Evolutionary conservation across 768 basidiomycete species (phyloP), one percentile per base, ranked within the genome.

Genomic region (Tylopilus balloui): DNA sequence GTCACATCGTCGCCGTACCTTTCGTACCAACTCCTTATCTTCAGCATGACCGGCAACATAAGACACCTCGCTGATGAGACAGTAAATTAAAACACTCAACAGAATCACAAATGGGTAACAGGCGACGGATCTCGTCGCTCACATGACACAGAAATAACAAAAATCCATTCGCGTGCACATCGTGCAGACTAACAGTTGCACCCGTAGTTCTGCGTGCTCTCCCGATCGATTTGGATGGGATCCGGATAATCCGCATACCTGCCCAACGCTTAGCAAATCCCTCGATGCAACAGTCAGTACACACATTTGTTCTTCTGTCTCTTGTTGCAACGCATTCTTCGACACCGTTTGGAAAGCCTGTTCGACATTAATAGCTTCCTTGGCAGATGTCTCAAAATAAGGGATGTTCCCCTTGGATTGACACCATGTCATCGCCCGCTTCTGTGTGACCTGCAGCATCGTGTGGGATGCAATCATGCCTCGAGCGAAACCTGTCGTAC

Each of bases 351-450:
- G 94, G 84, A 99, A 99, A 4, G 95, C 96, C 69, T 98, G 95
- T 68, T 99, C 96, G 47, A 99, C 96, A 63, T 99, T 99, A 78
- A 98, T 97, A 11, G 96, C 95, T 71, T 99, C 96, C 73, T 99
- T 99, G 34, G 96, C 96, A 9, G 96, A 99, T 6, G 96, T 98
- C 75, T 99, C 96, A 68, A 98, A 99, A 73, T 98, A 99, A 24
- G 96, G 96, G 56, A 99, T 97, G 71, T 98, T 98, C 66, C 95
- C 95, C 74, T 98, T 98, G 50, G 94, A 87, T 62, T 98, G 94
- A 69, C 96, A 99, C 96, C 96, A 99, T 4, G 95, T 92, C 93
- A 98, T 97, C 15, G 96, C 95, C 36, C 95, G 88, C 69, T 99
- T 99, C 84, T 99, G 95, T 9, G 92, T 92, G 23, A 99, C 94